Conservation (phyloP, 305 asterid genomes). For the Rubia balearica region DNA sequence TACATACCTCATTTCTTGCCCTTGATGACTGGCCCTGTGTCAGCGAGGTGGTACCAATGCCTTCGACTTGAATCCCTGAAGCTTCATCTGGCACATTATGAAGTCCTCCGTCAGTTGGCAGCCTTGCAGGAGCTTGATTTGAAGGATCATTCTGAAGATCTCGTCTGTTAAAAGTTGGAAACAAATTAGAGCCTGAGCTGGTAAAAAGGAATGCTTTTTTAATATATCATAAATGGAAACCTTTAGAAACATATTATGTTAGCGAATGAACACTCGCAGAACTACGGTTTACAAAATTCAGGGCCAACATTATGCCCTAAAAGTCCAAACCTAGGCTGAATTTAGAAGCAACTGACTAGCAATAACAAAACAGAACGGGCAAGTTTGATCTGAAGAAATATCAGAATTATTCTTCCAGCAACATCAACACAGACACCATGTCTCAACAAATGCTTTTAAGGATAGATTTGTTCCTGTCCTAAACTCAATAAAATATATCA, state of each 20-base stretch:
- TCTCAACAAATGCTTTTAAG: background rate
- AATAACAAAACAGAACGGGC: background rate
- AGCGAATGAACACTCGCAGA: no score
- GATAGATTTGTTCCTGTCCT: background rate
- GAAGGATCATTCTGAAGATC: no score
- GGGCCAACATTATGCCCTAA: background rate
- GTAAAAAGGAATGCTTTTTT: no score
- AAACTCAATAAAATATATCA: background rate
- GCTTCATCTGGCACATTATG: background rate
- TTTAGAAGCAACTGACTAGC: background rate
- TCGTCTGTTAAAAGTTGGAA: no score
- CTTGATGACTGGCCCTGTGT: slow-evolving; percentile 5
- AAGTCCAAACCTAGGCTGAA: background rate
- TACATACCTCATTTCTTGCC: slow-evolving; percentile 15
- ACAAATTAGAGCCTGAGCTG: no score
- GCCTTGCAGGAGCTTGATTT: no score
- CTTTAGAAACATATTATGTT: no score
- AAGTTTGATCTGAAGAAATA: background rate
- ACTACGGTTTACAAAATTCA: background rate
- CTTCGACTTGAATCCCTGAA: background rate
- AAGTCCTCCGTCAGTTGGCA: no score
- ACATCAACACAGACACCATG: background rate
- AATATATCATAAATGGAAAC: no score
- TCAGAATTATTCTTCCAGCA: background rate
- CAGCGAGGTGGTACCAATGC: background rate